These are phyloP conservation scores for Phytophthora litchii DNA, from an alignment of 352 stramenopile genomes.

Conservation along the genomic window DNA sequence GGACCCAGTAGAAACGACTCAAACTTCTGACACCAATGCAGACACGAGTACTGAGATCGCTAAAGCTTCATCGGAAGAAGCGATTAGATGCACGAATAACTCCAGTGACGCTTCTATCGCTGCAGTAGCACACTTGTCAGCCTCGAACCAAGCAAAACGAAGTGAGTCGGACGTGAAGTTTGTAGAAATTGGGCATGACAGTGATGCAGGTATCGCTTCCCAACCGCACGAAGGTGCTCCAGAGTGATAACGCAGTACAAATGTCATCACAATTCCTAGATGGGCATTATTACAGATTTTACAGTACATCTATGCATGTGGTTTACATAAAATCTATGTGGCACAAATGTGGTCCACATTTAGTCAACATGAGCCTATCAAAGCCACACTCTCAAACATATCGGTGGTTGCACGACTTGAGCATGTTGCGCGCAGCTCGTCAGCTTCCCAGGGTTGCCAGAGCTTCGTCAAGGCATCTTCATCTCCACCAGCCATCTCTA, in stretches of 20 bases:
- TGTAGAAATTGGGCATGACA: not conserved
- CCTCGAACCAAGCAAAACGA: no score
- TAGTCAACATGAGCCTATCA: not conserved
- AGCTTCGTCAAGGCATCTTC: not conserved
- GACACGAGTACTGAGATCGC: not conserved
- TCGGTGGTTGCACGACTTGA: not conserved
- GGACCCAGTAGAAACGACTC: not conserved
- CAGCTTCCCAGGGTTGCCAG: not conserved
- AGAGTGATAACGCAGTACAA: no score
- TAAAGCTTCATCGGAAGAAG: not conserved
- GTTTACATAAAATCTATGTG: not conserved
- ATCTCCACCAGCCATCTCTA: not conserved
- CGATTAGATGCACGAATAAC: no score
- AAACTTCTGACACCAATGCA: not conserved
- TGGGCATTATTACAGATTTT: no score
- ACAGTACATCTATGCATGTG: no score
- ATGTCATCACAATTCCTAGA: no score
- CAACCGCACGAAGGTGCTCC: not conserved
- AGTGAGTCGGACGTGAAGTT: no score
- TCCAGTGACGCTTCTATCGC: no score
- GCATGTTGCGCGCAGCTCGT: constrained; percentile 19
- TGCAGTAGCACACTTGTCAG: no score
- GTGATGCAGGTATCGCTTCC: not conserved
- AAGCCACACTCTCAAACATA: not conserved
- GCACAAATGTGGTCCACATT: not conserved